phyloP scores from a whole-genome alignment of 2,329 filamentous ascomycete genomes.

The Alternaria postmessia region DNA sequence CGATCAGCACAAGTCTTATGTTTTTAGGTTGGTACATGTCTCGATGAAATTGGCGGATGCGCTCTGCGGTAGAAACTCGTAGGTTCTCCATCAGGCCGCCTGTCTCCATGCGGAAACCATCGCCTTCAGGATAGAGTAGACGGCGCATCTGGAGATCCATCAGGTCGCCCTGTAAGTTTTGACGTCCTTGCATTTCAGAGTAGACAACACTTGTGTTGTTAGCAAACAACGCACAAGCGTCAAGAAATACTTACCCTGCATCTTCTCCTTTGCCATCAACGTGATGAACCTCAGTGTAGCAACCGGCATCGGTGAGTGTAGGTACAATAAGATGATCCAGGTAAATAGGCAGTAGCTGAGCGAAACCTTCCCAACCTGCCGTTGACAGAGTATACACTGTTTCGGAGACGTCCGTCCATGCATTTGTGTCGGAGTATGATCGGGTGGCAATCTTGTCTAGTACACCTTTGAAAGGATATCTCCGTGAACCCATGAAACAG shows the following conservation, averaged over 20 bases:
- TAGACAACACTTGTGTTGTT: slow-evolving; percentile 76
- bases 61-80: slow-evolving; percentile 82
- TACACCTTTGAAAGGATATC: slow-evolving; percentile 92
- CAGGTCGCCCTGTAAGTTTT: slow-evolving; percentile 83
- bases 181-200: slow-evolving; percentile 97
- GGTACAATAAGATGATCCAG: slow-evolving; percentile 93
- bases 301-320: slow-evolving; percentile 89
- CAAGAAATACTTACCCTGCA: slow-evolving; percentile 64
- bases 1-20: slow-evolving; percentile 88
- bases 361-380: slow-evolving; percentile 96
- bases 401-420: slow-evolving; percentile 96
- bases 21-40: slow-evolving; percentile 99
- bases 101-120: slow-evolving; percentile 97
- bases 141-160: slow-evolving; percentile 86
- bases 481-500: slow-evolving; percentile 78
- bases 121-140: slow-evolving; percentile 83
- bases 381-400: slow-evolving; percentile 96
- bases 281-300: slow-evolving; percentile 96
- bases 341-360: slow-evolving; percentile 91
- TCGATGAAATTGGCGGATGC: slow-evolving; percentile 92
- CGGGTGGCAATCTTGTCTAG: slow-evolving; percentile 93
- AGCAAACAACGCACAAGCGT: slow-evolving; percentile 9
- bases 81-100: slow-evolving; percentile 95
- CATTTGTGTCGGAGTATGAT: slow-evolving; percentile 93
- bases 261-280: slow-evolving; percentile 93